Percentiles rank a stretch among this genome's conserved stretches.
Conservation (phyloP, 805 yeast genomes). For the Lipomyces spencermartinsiae region DNA sequence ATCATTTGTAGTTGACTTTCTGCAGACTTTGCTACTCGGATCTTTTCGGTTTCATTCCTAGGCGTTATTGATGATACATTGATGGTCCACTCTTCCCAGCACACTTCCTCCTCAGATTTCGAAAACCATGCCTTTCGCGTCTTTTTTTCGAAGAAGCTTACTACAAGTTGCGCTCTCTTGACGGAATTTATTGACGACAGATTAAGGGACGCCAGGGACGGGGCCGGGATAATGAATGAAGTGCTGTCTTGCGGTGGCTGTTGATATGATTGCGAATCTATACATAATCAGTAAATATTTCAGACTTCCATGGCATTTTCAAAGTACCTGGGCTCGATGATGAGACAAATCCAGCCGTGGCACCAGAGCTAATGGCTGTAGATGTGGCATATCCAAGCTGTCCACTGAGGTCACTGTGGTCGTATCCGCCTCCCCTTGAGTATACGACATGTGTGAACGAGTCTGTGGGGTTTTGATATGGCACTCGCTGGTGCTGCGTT, state of each 20-base stretch:
- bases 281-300: not conserved
- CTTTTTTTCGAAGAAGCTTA: conserved; percentile 43
- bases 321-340: not conserved
- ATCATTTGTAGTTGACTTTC: conserved; percentile 49
- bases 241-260: conserved; percentile 3
- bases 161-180: conserved; percentile 17
- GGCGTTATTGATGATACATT: conserved; percentile 55
- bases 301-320: not conserved
- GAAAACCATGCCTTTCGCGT: conserved; percentile 63
- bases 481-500: conserved; percentile 9
- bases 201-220: conserved; percentile 29
- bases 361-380: not conserved
- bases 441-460: conserved; percentile 8
- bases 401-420: not conserved
- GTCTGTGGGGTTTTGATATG: not conserved
- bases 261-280: not conserved
- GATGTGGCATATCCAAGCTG: not conserved
- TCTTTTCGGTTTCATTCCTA: conserved; percentile 34
- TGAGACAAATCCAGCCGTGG: not conserved
- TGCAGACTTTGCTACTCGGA: conserved; percentile 15
- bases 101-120: conserved; percentile 52
- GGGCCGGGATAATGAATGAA: conserved; percentile 24
- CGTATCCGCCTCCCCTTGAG: no score
- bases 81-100: conserved; percentile 78
- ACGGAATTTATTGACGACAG: conserved; percentile 19